phyloP scores from a whole-genome alignment of 106 monocot species.

The Iris macrosiphon region DNA sequence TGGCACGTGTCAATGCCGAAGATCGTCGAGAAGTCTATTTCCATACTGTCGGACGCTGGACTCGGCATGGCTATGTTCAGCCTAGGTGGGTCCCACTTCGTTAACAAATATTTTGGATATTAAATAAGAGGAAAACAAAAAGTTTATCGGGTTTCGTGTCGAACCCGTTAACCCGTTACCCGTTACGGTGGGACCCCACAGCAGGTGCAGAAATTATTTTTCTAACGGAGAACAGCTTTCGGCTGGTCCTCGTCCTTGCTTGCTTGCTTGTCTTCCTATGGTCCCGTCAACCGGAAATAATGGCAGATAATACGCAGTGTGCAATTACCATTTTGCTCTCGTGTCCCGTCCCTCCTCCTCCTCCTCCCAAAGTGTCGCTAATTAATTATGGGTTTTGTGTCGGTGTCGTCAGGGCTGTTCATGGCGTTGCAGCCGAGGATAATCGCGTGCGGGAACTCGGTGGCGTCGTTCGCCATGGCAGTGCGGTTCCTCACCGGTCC shows the following conservation, averaged over 20 bases:
- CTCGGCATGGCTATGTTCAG: conserved; percentile 85
- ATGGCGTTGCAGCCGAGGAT: conserved; percentile 76
- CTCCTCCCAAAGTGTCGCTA: too few species aligned
- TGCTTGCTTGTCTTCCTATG: neutral
- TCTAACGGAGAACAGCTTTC: neutral
- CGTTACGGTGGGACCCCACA: conserved; percentile 2
- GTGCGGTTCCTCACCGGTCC: conserved; percentile 54
- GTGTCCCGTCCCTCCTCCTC: too few species aligned
- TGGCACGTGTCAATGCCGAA: conserved; percentile 61
- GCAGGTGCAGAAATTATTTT: neutral
- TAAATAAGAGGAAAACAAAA: too few species aligned
- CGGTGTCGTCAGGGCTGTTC: conserved; percentile 39
- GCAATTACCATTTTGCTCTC: too few species aligned
- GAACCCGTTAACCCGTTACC: conserved; percentile 2
- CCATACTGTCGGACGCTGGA: conserved; percentile 62
- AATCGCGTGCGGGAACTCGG: conserved; percentile 60
- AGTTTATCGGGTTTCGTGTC: too few species aligned
- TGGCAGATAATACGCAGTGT: neutral
- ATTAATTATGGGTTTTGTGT: too few species aligned
- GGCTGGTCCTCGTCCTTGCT: conserved; percentile 7
- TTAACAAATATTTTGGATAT: too few species aligned
- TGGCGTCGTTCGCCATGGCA: conserved; percentile 57
- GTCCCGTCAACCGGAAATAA: neutral
- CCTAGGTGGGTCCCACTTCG: conserved; percentile 26
- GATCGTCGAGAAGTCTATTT: conserved; percentile 57